Conservation (phyloP, 768 basidiomycete genomes). For the Tricholoma saponaceum region DNA sequence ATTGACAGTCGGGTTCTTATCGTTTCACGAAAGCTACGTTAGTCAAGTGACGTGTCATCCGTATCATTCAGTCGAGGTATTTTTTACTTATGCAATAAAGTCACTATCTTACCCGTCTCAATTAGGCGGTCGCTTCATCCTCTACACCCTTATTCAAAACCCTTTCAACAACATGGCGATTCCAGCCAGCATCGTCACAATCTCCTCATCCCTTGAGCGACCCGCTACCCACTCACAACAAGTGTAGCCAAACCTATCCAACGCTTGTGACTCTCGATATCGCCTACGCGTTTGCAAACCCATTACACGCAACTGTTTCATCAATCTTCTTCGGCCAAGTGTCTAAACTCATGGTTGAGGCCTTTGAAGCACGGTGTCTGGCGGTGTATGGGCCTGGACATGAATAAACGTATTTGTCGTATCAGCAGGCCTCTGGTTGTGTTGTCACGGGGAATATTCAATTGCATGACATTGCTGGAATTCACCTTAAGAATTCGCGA, state of each 20-base stretch:
- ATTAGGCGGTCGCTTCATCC: constrained; percentile 67
- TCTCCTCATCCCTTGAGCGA: constrained; percentile 33
- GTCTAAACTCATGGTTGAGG: constrained; percentile 83
- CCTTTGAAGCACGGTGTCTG: constrained; percentile 84
- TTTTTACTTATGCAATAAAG: constrained; percentile 17
- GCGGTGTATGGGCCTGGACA: constrained; percentile 56
- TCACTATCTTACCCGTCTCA: constrained; percentile 1
- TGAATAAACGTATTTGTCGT: neutral
- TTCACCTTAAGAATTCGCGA: too few species aligned
- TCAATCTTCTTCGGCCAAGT: constrained; percentile 84
- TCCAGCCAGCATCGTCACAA: constrained; percentile 50
- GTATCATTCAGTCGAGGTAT: constrained; percentile 73
- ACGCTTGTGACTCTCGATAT: constrained; percentile 86
- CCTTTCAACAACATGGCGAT: constrained; percentile 69
- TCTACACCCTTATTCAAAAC: constrained; percentile 72
- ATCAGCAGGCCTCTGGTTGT: neutral
- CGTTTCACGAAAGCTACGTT: constrained; percentile 83
- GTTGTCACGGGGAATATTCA: neutral
- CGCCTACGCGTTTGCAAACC: constrained; percentile 82
- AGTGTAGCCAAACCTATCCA: constrained; percentile 31
- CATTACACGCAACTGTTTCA: constrained; percentile 80
- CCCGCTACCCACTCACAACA: constrained; percentile 12
- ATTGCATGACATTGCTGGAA: neutral
- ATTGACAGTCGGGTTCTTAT: constrained; percentile 83
- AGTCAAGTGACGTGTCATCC: constrained; percentile 82